These are phyloP conservation scores for Datura wrightii DNA, from an alignment of 257 asterid species.

Conservation along the genomic window DNA sequence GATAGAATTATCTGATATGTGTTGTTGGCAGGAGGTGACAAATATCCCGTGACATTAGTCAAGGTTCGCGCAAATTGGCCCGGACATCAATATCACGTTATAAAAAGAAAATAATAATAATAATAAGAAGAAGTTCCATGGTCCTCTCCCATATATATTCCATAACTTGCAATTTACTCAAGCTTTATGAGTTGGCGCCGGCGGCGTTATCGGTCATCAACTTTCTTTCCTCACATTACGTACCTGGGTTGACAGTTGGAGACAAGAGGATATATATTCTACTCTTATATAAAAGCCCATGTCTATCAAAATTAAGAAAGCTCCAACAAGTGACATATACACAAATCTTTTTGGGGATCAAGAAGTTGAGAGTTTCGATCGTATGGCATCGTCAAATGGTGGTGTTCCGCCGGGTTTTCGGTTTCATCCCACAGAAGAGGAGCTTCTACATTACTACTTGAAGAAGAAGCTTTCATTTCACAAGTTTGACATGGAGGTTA, in stretches of 20 bases:
- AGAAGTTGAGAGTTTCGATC: neutral
- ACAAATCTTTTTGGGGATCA: neutral
- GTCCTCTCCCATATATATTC: no score
- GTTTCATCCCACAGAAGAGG: slow-evolving; percentile 94
- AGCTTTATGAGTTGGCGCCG: slow-evolving; percentile 74
- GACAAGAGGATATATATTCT: neutral
- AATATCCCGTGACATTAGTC: no score
- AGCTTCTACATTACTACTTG: slow-evolving; percentile 88
- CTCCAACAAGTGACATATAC: neutral
- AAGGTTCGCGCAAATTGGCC: no score
- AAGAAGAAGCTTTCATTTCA: slow-evolving; percentile 83
- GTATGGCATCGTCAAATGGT: slow-evolving; percentile 56
- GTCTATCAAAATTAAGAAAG: slow-evolving; percentile 5
- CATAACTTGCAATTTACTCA: slow-evolving; percentile 54
- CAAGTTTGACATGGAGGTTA: slow-evolving; percentile 93
- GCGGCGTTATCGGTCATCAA: slow-evolving; percentile 95
- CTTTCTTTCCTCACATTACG: slow-evolving; percentile 46
- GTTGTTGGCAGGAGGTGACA: no score
- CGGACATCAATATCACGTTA: no score
- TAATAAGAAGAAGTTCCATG: no score
- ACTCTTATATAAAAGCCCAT: neutral
- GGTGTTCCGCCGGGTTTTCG: slow-evolving; percentile 96
- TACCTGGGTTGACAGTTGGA: slow-evolving; percentile 29
- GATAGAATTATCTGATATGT: no score
- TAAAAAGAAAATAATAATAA: no score